Percentiles rank a stretch among this genome's conserved stretches.
phyloP scores from a whole-genome alignment of 2,329 filamentous ascomycete genomes.

The Sporothrix inflata region DNA sequence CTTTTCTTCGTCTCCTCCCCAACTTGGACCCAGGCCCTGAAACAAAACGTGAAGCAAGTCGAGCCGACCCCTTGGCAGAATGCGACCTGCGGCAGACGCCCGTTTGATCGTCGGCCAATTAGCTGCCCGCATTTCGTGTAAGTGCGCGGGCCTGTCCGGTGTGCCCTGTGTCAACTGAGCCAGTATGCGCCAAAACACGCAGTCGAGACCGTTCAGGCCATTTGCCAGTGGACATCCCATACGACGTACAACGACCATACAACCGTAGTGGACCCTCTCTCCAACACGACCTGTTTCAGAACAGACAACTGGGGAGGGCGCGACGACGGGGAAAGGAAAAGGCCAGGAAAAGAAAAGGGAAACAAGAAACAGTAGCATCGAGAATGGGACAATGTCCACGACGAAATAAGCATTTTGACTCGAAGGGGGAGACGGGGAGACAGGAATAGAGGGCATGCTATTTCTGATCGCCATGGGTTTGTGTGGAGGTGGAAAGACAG shows the following conservation, averaged over 20 bases:
- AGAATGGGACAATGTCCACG: background rate
- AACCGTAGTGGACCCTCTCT: background rate
- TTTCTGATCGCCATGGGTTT: slow-evolving; percentile 7
- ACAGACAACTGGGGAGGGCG: background rate
- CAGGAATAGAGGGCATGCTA: background rate
- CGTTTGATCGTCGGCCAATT: slow-evolving; percentile 27
- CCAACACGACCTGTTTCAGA: slow-evolving; percentile 21
- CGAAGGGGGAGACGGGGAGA: too few species aligned
- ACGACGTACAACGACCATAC: background rate
- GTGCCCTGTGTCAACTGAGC: too few species aligned
- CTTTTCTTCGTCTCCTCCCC: background rate
- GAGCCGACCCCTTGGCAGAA: slow-evolving; percentile 15
- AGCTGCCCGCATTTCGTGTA: slow-evolving; percentile 10
- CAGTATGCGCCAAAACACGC: background rate
- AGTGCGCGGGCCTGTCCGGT: background rate
- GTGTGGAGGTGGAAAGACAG: background rate
- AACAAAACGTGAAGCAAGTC: slow-evolving; percentile 30
- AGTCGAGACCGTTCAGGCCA: too few species aligned
- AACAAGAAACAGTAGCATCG: slow-evolving; percentile 6
- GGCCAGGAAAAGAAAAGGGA: background rate
- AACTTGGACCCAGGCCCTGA: slow-evolving; percentile 13
- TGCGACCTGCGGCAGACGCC: slow-evolving; percentile 6
- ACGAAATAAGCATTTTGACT: background rate
- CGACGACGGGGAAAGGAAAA: background rate
- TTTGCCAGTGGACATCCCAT: background rate